Base-by-base conservation (phyloP, 2,329 filamentous ascomycete species). In the Fusarium dlaminii region DNA sequence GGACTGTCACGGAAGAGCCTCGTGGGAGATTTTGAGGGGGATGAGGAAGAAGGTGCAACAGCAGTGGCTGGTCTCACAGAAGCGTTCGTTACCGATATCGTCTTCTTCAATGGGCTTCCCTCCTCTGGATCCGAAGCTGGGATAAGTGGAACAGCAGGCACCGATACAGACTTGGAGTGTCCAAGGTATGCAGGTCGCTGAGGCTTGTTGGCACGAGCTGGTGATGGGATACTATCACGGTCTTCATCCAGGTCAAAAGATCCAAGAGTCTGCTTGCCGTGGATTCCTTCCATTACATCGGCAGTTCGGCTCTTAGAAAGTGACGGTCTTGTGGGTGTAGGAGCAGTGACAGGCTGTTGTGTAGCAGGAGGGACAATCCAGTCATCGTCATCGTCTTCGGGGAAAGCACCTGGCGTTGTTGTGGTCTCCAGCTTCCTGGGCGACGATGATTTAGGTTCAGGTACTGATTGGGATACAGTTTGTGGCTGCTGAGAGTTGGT, bases 1-100 rank as follows among this genome's bases (percentile, higher is more conserved):
- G 94, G 94, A 66, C 93, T 96, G 75, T 97, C 95, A 13, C 87
- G 86, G 76, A 89, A 86, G 55, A 80, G 84, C 62, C 89, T 84
- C 10, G 87, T 86, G 1, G 89, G 89, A 3, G 90, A 91, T 75
- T 90, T 90, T 6, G 84, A 81, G 72, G 88, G 84, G 81, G 88
- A 84, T 81, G 87, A 76, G 22, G 89, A 79, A 14, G 70, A 77
- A 20, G 80, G 80, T 68, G 87, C 86, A 1, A 81, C 70, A 13
- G 86, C 68, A 54, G 73, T 66, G 32, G 66, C 91, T 18, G 90
- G 86, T 14, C 83, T 83, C 32, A 88, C 81, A 24, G 85, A 80
- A 12, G 88, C 86, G 68, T 90, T 90, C 0, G 90, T 90, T 5
- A 89, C 87, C 1, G 91, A 91, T 17, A 88, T 84, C 3, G 86